These are phyloP conservation scores for Sphaerulina musiva DNA, from an alignment of 2,329 filamentous ascomycete species.

Conservation along the genomic window DNA sequence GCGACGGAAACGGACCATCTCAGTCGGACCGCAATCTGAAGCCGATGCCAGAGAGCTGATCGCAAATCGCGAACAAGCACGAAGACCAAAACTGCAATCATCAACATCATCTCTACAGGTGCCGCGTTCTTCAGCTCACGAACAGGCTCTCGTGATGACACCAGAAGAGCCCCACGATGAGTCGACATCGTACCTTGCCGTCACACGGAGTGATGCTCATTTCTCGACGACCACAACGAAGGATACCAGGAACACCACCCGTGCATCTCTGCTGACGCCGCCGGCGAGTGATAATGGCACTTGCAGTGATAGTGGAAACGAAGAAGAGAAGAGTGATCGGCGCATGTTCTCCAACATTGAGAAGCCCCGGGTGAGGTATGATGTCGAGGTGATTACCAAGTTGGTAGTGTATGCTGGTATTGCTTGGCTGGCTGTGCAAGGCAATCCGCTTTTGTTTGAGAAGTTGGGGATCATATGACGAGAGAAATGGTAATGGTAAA, in stretches of 20 bases:
- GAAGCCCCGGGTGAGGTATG: conserved; percentile 84
- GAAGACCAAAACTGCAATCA: conserved; percentile 6
- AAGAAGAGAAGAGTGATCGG: conserved; percentile 36
- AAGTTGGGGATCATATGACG: conserved; percentile 20
- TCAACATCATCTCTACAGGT: conserved; percentile 9
- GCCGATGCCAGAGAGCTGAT: conserved; percentile 94
- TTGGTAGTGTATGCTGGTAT: conserved; percentile 94
- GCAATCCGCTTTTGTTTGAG: conserved; percentile 63
- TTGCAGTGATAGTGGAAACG: conserved; percentile 28
- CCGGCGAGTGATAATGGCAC: conserved; percentile 28
- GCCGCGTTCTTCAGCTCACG: not conserved
- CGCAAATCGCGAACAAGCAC: conserved; percentile 69
- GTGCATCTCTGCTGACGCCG: conserved; percentile 34
- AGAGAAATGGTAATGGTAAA: not conserved
- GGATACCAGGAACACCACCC: conserved; percentile 19
- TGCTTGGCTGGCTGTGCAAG: conserved; percentile 70
- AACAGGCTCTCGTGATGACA: conserved; percentile 3
- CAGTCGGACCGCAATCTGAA: conserved; percentile 87
- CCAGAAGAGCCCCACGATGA: conserved; percentile 14
- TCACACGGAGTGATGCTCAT: conserved; percentile 4
- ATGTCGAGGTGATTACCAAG: conserved; percentile 98
- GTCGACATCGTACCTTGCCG: conserved; percentile 12
- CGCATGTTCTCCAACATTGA: conserved; percentile 81
- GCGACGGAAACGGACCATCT: conserved; percentile 73
- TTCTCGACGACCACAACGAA: conserved; percentile 33